Percentiles rank a stretch among this genome's conserved stretches.
phyloP scores from a whole-genome alignment of 108 stramenopile species.

The Nitzschia palea region DNA sequence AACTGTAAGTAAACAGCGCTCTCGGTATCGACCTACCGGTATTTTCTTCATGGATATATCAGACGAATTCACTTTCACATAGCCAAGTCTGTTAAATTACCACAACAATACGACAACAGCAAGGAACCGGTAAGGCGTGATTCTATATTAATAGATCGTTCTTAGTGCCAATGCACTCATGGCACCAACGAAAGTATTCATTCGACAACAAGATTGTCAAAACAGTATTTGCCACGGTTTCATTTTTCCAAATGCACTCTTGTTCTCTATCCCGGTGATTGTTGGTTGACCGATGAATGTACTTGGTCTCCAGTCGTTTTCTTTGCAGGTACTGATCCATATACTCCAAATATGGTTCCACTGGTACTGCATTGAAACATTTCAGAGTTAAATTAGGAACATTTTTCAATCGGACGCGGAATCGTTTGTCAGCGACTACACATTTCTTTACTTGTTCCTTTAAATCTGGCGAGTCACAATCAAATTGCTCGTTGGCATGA shows the following conservation, averaged over 20 bases:
- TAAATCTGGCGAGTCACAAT: slow-evolving; percentile 1
- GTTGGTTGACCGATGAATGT: not conserved
- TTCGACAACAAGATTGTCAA: not conserved
- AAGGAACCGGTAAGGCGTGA: too few species aligned
- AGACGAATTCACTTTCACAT: too few species aligned
- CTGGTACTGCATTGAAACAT: not conserved
- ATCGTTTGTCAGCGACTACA: not conserved
- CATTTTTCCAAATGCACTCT: not conserved
- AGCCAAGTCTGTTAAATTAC: too few species aligned
- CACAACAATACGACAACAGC: too few species aligned
- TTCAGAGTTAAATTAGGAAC: not conserved
- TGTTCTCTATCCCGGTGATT: not conserved
- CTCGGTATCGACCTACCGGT: too few species aligned
- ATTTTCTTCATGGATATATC: too few species aligned
- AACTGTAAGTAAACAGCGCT: too few species aligned
- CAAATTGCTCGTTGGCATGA: slow-evolving; percentile 1
- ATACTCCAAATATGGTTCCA: not conserved
- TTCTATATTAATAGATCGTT: slow-evolving; percentile 21
- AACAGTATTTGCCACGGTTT: not conserved
- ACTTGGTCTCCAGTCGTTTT: not conserved
- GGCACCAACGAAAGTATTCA: slow-evolving; percentile 30
- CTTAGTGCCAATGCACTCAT: slow-evolving; percentile 13
- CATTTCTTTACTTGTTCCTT: not conserved
- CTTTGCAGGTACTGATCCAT: not conserved
- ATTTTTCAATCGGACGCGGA: not conserved